These are phyloP conservation scores for Cordyceps cateniannulata DNA, from an alignment of 2,329 filamentous ascomycete species.

Conservation along the genomic window DNA sequence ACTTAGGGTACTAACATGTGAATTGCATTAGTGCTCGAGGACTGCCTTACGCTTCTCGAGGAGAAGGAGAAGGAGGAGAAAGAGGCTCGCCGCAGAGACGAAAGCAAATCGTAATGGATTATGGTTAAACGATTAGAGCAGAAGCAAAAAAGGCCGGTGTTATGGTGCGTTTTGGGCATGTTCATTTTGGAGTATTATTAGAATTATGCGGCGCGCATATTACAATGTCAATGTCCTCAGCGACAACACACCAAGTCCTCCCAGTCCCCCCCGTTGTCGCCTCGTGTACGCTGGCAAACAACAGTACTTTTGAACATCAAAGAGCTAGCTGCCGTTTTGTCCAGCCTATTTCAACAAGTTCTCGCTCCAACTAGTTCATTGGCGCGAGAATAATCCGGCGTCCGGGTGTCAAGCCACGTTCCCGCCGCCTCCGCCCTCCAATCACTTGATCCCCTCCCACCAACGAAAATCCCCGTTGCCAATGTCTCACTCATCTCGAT, in stretches of 20 bases:
- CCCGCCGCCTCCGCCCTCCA: no score
- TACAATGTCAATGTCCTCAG: background rate
- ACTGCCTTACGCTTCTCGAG: conserved; percentile 41
- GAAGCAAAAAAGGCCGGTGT: background rate
- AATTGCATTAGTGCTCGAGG: conserved; percentile 27
- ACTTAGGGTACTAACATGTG: background rate
- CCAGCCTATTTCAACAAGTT: background rate
- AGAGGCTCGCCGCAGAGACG: conserved; percentile 1
- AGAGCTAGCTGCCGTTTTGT: background rate
- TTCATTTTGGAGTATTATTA: conserved; percentile 1
- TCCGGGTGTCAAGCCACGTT: background rate
- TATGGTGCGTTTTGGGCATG: background rate
- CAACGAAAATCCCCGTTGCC: background rate
- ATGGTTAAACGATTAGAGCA: background rate
- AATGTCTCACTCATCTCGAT: background rate
- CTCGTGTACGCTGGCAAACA: no score
- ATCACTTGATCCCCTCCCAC: background rate
- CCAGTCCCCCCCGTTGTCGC: background rate
- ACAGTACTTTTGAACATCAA: background rate
- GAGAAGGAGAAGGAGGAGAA: conserved; percentile 19
- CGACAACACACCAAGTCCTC: background rate
- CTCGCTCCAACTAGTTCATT: background rate
- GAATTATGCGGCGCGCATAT: background rate
- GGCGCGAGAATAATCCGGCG: background rate
- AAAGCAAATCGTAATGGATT: background rate